Conservation (phyloP, 2,329 filamentous ascomycete genomes). For the Aspergillus pseudotamarii region DNA sequence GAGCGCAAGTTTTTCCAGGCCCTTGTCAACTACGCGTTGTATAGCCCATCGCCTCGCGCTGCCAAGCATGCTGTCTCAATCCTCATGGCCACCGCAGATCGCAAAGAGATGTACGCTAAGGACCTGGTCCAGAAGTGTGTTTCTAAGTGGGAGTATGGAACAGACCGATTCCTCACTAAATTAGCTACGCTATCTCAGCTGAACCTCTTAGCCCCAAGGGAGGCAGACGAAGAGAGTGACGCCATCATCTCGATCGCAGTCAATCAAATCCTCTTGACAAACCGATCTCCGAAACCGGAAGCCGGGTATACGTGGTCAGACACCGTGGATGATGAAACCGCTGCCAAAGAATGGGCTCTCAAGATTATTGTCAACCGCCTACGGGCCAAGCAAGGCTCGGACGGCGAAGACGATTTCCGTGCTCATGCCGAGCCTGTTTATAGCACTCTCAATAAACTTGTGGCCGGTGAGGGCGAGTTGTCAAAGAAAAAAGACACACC, state of each 20-base stretch:
- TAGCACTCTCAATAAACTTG: slow-evolving; percentile 74
- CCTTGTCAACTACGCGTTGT: slow-evolving; percentile 79
- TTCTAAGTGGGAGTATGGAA: slow-evolving; percentile 72
- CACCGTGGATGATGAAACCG: slow-evolving; percentile 77
- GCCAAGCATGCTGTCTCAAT: slow-evolving; percentile 95
- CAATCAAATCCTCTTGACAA: slow-evolving; percentile 71
- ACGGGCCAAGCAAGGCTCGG: slow-evolving; percentile 62
- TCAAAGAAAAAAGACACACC: slow-evolving; percentile 76
- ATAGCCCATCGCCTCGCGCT: slow-evolving; percentile 77
- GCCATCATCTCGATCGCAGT: slow-evolving; percentile 78
- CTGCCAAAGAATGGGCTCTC: slow-evolving; percentile 80
- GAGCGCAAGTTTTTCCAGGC: slow-evolving; percentile 81
- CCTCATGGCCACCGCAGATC: slow-evolving; percentile 74
- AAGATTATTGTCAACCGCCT: slow-evolving; percentile 86
- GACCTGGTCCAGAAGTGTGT: slow-evolving; percentile 78
- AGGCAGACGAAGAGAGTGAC: slow-evolving; percentile 73
- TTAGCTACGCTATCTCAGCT: slow-evolving; percentile 63
- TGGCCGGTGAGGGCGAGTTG: slow-evolving; percentile 77
- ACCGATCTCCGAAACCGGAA: slow-evolving; percentile 59
- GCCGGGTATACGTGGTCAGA: slow-evolving; percentile 68
- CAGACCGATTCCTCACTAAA: slow-evolving; percentile 69
- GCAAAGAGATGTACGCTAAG: slow-evolving; percentile 81
- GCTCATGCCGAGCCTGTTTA: slow-evolving; percentile 68
- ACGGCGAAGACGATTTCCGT: slow-evolving; percentile 47
- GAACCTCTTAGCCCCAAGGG: slow-evolving; percentile 71